Percentiles rank a stretch among this genome's conserved stretches.
phyloP scores from a whole-genome alignment of 768 basidiomycete genomes.

The Tremella mesenterica region DNA sequence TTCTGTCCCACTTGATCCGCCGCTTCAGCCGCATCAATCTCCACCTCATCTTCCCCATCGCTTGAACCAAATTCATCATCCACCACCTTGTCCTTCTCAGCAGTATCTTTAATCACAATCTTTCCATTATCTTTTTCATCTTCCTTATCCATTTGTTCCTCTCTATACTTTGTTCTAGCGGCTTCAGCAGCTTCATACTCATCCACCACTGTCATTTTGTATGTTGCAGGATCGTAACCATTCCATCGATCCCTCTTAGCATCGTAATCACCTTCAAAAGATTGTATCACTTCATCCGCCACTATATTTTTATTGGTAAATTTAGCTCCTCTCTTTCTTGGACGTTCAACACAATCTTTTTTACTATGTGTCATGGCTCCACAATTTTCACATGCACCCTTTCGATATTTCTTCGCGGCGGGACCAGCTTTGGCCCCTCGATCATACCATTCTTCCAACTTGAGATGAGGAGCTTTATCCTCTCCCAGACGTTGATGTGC shows the following conservation, averaged over 20 bases:
- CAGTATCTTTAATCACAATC: slow-evolving; percentile 66
- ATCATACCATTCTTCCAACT: slow-evolving; percentile 86
- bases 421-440: slow-evolving; percentile 62
- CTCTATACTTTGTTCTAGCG: slow-evolving; percentile 77
- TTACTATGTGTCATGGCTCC: slow-evolving; percentile 90
- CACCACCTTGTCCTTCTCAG: slow-evolving; percentile 48
- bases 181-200: slow-evolving; percentile 90
- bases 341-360: slow-evolving; percentile 88
- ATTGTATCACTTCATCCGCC: slow-evolving; percentile 81
- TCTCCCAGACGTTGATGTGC: slow-evolving; percentile 79
- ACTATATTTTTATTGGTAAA: slow-evolving; percentile 82
- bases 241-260: slow-evolving; percentile 98
- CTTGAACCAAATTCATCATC: slow-evolving; percentile 88
- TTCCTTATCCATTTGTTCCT: slow-evolving; percentile 97
- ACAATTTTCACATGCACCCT: slow-evolving; percentile 98
- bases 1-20: slow-evolving; percentile 98
- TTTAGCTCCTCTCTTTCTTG: slow-evolving; percentile 90
- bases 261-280: slow-evolving; percentile 63
- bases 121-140: slow-evolving; percentile 84
- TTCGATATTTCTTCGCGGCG: slow-evolving; percentile 91
- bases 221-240: slow-evolving; percentile 84
- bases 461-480: slow-evolving; percentile 55
- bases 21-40: slow-evolving; percentile 96
- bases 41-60: slow-evolving; percentile 70
- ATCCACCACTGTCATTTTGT: slow-evolving; percentile 74